These are phyloP conservation scores for Acarospora socialis DNA, from an alignment of 2,329 filamentous ascomycete species.

Conservation along the genomic window DNA sequence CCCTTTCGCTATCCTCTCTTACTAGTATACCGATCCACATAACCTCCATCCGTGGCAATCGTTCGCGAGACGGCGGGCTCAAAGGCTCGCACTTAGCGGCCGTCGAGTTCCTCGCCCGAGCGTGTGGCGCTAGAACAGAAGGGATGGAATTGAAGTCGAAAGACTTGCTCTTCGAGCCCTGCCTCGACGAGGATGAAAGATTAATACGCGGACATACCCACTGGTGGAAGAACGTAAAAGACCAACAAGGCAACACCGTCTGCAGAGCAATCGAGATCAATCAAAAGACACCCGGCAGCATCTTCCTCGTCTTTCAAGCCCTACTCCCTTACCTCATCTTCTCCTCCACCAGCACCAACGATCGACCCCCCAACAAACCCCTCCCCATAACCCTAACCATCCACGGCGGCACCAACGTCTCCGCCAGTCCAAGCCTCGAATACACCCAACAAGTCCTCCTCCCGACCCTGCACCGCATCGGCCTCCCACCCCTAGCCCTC, in stretches of 20 bases:
- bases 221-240: conserved; percentile 3
- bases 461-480: conserved; percentile 37
- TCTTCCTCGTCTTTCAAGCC: conserved; percentile 44
- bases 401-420: conserved; percentile 45
- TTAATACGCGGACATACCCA: too few relatives aligned
- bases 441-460: conserved; percentile 42
- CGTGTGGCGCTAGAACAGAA: conserved; percentile 30
- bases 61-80: conserved; percentile 34
- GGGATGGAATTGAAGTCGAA: conserved; percentile 31
- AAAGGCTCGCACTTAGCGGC: conserved; percentile 44
- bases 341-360: conserved; percentile 11
- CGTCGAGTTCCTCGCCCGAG: conserved; percentile 37
- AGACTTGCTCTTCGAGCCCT: conserved; percentile 26
- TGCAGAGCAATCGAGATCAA: conserved; percentile 26
- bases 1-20: conserved; percentile 40
- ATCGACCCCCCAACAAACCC: conserved; percentile 4
- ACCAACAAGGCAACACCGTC: conserved; percentile 10
- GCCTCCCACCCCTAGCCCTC: conserved; percentile 32
- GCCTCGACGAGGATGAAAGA: conserved; percentile 1
- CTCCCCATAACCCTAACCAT: conserved; percentile 28
- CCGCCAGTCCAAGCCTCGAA: conserved; percentile 40
- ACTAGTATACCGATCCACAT: conserved; percentile 37
- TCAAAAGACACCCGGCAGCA: conserved; percentile 37
- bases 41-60: conserved; percentile 39
- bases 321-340: conserved; percentile 44